Percentiles rank a stretch among this genome's conserved stretches.
Evolutionary conservation across 768 basidiomycete species (phyloP).

Genomic region (Panellus pusillus): DNA sequence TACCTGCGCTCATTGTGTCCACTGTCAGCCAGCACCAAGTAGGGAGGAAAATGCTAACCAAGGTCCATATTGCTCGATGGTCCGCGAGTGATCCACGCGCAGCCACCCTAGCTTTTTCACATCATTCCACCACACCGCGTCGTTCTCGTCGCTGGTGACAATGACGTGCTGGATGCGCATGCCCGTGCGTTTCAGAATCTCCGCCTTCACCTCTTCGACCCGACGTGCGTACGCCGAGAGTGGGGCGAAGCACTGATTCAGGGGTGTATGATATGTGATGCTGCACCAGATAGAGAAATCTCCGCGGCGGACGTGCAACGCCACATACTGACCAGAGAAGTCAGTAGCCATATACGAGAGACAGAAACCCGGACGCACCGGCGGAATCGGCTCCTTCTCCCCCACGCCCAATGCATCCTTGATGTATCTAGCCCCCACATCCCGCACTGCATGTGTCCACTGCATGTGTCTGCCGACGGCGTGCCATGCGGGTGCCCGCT

Average conservation of each 20-base stretch:
- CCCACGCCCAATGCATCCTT: constrained; percentile 24
- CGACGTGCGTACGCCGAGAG: constrained; percentile 28
- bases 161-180: constrained; percentile 31
- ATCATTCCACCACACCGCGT: constrained; percentile 34
- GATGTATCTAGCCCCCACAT: constrained; percentile 25
- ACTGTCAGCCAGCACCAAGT: constrained; percentile 9
- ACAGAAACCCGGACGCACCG: not conserved
- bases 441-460: constrained; percentile 26
- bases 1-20: constrained; percentile 34
- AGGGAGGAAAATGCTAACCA: constrained; percentile 10
- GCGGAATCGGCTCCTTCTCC: constrained; percentile 25
- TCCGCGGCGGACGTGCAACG: constrained; percentile 37
- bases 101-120: constrained; percentile 32
- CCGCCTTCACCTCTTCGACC: constrained; percentile 32
- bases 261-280: constrained; percentile 4
- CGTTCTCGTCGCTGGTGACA: constrained; percentile 42
- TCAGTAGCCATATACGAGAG: too few species aligned
- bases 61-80: constrained; percentile 28
- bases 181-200: constrained; percentile 25
- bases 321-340: constrained; percentile 30
- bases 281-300: constrained; percentile 36
- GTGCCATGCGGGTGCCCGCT: constrained; percentile 32
- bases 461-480: constrained; percentile 30
- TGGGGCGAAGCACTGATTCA: constrained; percentile 32
- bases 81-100: constrained; percentile 31